Evolutionary conservation across 1,139 yeast species (phyloP).

Genomic region (Pichia sp.): DNA sequence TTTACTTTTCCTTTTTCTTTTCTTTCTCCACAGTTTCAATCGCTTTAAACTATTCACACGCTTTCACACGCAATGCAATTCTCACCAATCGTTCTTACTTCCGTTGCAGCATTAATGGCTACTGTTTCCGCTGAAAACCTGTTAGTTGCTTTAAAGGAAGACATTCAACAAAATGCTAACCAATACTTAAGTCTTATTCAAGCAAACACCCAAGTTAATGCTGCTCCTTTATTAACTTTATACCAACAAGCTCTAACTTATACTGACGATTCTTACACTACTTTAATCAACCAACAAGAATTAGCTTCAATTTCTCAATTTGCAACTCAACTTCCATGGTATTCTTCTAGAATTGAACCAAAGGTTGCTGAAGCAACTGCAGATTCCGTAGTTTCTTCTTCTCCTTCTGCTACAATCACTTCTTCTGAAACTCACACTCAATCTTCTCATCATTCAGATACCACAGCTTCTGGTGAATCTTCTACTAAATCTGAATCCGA

Average conservation of each 20-base stretch:
- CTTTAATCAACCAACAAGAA: conserved; percentile 30
- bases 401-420: conserved; percentile 20
- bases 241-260: conserved; percentile 34
- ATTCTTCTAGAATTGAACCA: conserved; percentile 34
- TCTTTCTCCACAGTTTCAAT: background rate
- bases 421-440: conserved; percentile 21
- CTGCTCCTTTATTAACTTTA: conserved; percentile 31
- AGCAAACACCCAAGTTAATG: conserved; percentile 21
- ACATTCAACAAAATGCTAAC: conserved; percentile 26
- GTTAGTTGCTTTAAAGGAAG: conserved; percentile 29
- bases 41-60: background rate
- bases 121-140: conserved; percentile 22
- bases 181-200: conserved; percentile 30
- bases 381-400: conserved; percentile 21
- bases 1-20: background rate
- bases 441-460: conserved; percentile 23
- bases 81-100: conserved; percentile 12
- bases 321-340: conserved; percentile 40
- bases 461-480: conserved; percentile 18
- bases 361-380: conserved; percentile 21
- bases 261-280: conserved; percentile 38
- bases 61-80: conserved; percentile 20
- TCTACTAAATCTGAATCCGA: conserved; percentile 18
- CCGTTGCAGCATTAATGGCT: conserved; percentile 21
- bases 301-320: conserved; percentile 28